phyloP scores from a whole-genome alignment of 805 yeast species.

The Huiozyma naganishii region DNA sequence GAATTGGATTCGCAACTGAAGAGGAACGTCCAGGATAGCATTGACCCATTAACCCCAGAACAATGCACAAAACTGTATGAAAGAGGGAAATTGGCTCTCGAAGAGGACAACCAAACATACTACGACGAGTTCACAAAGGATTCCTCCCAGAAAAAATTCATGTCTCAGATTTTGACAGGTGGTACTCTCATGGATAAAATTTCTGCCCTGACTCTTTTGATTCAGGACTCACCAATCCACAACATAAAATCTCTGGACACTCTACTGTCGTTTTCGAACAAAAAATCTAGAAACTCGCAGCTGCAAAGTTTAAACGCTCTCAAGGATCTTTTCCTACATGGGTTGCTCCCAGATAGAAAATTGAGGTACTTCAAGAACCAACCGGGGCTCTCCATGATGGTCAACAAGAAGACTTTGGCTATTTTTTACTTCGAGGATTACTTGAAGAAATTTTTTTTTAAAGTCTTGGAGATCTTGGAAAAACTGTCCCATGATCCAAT shows the following conservation, averaged over 20 bases:
- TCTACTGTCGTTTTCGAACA: constrained; percentile 65
- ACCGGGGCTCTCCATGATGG: constrained; percentile 36
- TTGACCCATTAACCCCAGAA: constrained; percentile 29
- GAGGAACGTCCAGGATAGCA: constrained; percentile 14
- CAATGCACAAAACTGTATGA: constrained; percentile 52
- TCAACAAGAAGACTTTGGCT: constrained; percentile 49
- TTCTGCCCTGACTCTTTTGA: constrained; percentile 81
- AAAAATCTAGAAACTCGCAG: constrained; percentile 89
- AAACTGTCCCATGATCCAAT: constrained; percentile 82
- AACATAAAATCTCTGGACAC: constrained; percentile 76
- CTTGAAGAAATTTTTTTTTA: constrained; percentile 65
- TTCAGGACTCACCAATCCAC: constrained; percentile 93
- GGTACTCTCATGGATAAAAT: constrained; percentile 96
- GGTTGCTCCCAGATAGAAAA: constrained; percentile 80
- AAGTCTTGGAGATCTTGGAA: constrained; percentile 68
- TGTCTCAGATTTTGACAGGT: constrained; percentile 74
- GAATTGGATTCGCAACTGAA: constrained; percentile 30
- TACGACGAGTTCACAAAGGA: constrained; percentile 63
- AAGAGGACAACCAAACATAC: constrained; percentile 60
- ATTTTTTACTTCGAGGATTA: constrained; percentile 83
- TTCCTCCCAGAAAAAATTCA: constrained; percentile 75
- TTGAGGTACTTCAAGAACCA: constrained; percentile 72
- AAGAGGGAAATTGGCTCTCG: constrained; percentile 56
- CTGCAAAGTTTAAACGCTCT: constrained; percentile 82
- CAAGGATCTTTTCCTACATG: constrained; percentile 76